These are phyloP conservation scores for Stachybotrys chartarum DNA, from an alignment of 2,329 filamentous ascomycete species.

Conservation along the genomic window DNA sequence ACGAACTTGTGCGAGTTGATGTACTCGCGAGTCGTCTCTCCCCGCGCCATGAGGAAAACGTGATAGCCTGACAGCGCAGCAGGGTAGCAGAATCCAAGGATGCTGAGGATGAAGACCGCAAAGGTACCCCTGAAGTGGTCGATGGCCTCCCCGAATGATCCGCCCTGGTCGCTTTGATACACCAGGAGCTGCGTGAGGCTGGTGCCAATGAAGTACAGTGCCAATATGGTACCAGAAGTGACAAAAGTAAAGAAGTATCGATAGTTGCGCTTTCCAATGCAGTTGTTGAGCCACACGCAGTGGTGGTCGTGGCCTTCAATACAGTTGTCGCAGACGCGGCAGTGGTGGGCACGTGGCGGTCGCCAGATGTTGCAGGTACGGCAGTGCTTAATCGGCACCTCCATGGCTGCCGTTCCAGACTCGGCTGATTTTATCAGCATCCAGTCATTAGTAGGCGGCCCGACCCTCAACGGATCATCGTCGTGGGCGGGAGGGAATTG, in stretches of 20 bases:
- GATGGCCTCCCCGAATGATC: slow-evolving; percentile 64
- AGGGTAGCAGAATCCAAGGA: slow-evolving; percentile 72
- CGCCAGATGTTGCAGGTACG: slow-evolving; percentile 97
- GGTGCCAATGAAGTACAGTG: slow-evolving; percentile 67
- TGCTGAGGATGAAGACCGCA: slow-evolving; percentile 78
- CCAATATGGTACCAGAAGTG: slow-evolving; percentile 67
- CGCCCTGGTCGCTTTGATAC: slow-evolving; percentile 55
- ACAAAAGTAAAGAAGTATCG: slow-evolving; percentile 96
- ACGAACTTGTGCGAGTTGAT: slow-evolving; percentile 93
- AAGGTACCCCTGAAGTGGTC: slow-evolving; percentile 71
- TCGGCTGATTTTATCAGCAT: slow-evolving; percentile 78
- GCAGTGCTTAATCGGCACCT: slow-evolving; percentile 97
- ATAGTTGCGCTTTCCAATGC: slow-evolving; percentile 93
- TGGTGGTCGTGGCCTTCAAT: slow-evolving; percentile 97
- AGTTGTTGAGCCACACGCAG: slow-evolving; percentile 99
- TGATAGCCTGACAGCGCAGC: slow-evolving; percentile 81
- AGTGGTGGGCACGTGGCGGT: slow-evolving; percentile 91
- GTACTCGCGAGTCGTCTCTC: slow-evolving; percentile 94
- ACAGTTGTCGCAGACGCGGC: slow-evolving; percentile 93
- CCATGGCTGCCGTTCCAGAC: slow-evolving; percentile 77
- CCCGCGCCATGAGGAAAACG: slow-evolving; percentile 80
- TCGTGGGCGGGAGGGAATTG: slow-evolving; percentile 71
- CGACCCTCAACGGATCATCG: slow-evolving; percentile 74
- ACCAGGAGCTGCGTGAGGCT: slow-evolving; percentile 75
- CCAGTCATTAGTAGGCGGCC: slow-evolving; percentile 89